Evolutionary conservation across 305 asterid genomes (phyloP).

Genomic region (Fraxinus baroniana): DNA sequence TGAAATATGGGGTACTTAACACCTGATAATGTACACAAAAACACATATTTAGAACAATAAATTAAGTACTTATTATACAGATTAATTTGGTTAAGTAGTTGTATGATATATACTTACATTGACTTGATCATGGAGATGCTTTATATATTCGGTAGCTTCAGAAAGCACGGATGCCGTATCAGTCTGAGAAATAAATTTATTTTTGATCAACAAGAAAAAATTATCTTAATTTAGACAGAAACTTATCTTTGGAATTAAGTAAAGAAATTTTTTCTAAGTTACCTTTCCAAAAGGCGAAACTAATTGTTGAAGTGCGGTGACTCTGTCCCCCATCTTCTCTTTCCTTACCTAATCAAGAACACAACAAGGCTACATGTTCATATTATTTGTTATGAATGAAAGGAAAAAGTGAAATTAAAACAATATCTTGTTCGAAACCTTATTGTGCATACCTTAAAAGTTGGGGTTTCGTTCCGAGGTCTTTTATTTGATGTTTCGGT

Average conservation of each 20-base stretch:
- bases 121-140: slow-evolving; percentile 88
- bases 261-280: slow-evolving; percentile 26
- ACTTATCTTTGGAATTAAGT: slow-evolving; percentile 23
- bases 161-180: slow-evolving; percentile 99
- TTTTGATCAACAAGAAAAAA: slow-evolving; percentile 12
- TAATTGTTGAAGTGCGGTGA: slow-evolving; percentile 99
- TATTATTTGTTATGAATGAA: neutral
- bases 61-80: neutral
- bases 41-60: neutral
- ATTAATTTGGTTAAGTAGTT: neutral
- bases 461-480: slow-evolving; percentile 58
- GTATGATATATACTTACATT: slow-evolving; percentile 48
- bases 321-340: slow-evolving; percentile 99
- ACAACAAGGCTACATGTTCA: slow-evolving; percentile 30
- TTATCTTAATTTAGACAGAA: slow-evolving; percentile 2
- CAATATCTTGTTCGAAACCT: neutral
- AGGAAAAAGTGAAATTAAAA: slow-evolving; percentile 5
- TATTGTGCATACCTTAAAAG: slow-evolving; percentile 65
- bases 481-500: slow-evolving; percentile 64
- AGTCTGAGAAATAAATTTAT: slow-evolving; percentile 48
- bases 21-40: slow-evolving; percentile 41
- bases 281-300: slow-evolving; percentile 99
- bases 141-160: slow-evolving; percentile 88
- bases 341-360: slow-evolving; percentile 75
- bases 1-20: slow-evolving; percentile 78